Conservation (phyloP, 2,329 filamentous ascomycete genomes). For the Diaporthe aspalathi region DNA sequence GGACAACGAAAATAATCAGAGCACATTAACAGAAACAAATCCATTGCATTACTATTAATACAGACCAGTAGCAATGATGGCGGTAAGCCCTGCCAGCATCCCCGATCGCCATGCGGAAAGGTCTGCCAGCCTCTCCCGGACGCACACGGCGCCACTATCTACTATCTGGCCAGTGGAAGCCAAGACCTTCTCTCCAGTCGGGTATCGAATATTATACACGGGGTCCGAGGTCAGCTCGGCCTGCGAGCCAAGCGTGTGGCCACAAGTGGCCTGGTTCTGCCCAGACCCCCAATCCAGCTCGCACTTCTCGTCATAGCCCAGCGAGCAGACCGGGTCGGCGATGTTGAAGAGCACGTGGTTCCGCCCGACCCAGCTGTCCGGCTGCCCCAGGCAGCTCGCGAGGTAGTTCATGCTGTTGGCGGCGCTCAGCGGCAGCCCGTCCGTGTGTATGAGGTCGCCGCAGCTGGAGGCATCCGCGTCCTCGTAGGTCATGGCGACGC, state of each 20-base stretch:
- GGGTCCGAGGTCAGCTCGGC: slow-evolving; percentile 50
- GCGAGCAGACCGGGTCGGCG: slow-evolving; percentile 58
- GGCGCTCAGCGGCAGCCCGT: slow-evolving; percentile 53
- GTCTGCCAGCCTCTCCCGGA: neutral
- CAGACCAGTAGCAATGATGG: neutral
- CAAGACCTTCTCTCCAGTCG: slow-evolving; percentile 54
- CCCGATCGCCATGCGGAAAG: neutral
- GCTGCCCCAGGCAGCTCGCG: slow-evolving; percentile 55
- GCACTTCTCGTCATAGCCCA: slow-evolving; percentile 60
- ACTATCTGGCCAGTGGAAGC: slow-evolving; percentile 45
- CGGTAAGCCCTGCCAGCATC: neutral
- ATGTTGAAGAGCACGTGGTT: slow-evolving; percentile 65
- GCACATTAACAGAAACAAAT: neutral
- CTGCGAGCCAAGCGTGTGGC: slow-evolving; percentile 54
- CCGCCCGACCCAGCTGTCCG: slow-evolving; percentile 58
- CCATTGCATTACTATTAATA: neutral
- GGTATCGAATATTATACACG: slow-evolving; percentile 62
- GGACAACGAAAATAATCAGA: neutral
- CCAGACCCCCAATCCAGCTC: slow-evolving; percentile 54
- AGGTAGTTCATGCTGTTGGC: slow-evolving; percentile 66
- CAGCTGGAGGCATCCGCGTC: slow-evolving; percentile 59
- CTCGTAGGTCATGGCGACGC: slow-evolving; percentile 59
- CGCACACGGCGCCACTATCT: neutral
- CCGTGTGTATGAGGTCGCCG: slow-evolving; percentile 58
- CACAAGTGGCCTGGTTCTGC: slow-evolving; percentile 59